Evolutionary conservation across 257 asterid genomes (phyloP), one percentile per base, ranked within the genome.

Genomic region (Jaltomata sinuosa): DNA sequence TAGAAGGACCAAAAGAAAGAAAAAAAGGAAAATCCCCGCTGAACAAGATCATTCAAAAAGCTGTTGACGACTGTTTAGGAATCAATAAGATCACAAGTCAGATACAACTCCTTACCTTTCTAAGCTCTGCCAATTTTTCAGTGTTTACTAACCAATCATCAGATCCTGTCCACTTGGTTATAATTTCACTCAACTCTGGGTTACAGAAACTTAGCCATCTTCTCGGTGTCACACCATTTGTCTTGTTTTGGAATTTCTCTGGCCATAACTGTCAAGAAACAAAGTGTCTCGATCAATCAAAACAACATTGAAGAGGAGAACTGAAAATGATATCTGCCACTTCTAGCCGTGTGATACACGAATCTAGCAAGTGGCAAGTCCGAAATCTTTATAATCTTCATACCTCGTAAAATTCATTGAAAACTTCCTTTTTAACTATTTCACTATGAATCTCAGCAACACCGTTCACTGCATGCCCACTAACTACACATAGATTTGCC

Each of bases 371-470:
- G 62, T 19, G 62, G 27, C 25, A 54, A 54, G 62, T 54, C 11
- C 3, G 27, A 54, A 54, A 54, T 54, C 10, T 54, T 54, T 54
- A 27, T 42, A 45, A 45, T 76, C 2, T 1, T 45, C 8, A 0
- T 87, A 94, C 97, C 98, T 93, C 85, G 90, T 88, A 93, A 87
- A 94, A 94, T 83, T 93, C 97, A 85, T 91, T 92, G 79, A 94
- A 94, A 79, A 94, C 98, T 79, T 94, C 98, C 11, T 90, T 83
- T 83, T 92, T 94, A 81, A 94, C 98, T 83, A 93, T 93, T 86
- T 94, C 95, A 85, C 98, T 94, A 86, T 94, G 98, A 81, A 93
- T 94, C 84, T 89, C 98, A 78, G 98, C 97, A 85, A 94, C 98
- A 34, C 98, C 98, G 85, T 94, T 94, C 67, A 94, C 98, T 84